These are phyloP conservation scores for Papiliotrema terrestris DNA, from an alignment of 1,284 basidiomycete species.

Conservation along the genomic window DNA sequence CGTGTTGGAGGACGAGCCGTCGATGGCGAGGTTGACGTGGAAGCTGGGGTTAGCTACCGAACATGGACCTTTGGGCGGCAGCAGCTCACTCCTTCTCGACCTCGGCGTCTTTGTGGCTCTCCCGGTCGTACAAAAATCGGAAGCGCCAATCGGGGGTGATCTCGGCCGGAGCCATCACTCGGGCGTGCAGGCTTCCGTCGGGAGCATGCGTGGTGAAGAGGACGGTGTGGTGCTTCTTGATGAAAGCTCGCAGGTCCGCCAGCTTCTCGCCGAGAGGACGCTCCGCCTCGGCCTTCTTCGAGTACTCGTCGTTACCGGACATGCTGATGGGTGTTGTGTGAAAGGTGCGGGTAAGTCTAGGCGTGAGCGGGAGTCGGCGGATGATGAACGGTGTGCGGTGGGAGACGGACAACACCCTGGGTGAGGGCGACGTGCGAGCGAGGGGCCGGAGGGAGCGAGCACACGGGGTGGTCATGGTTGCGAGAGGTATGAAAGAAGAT, in stretches of 20 bases:
- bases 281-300: constrained; percentile 9
- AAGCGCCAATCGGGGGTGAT: constrained; percentile 37
- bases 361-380: background rate
- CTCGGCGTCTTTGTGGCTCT: constrained; percentile 71
- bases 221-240: constrained; percentile 62
- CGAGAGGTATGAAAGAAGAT: background rate
- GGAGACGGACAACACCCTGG: background rate
- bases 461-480: background rate
- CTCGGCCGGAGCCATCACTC: constrained; percentile 71
- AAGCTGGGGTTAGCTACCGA: constrained; percentile 24
- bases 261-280: constrained; percentile 30
- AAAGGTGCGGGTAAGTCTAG: background rate
- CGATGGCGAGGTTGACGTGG: constrained; percentile 76
- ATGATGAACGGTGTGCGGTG: background rate
- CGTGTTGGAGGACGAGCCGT: constrained; percentile 57
- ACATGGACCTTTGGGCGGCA: background rate
- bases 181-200: constrained; percentile 72
- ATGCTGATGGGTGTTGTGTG: constrained; percentile 14
- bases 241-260: constrained; percentile 42
- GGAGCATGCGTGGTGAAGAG: constrained; percentile 77
- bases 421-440: background rate
- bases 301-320: constrained; percentile 31
- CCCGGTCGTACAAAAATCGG: constrained; percentile 71
- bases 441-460: background rate
- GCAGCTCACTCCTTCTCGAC: constrained; percentile 60